Percentiles rank a stretch among this genome's conserved stretches.
Conservation (phyloP, 768 basidiomycete species). For the Suillus ampliporus region DNA sequence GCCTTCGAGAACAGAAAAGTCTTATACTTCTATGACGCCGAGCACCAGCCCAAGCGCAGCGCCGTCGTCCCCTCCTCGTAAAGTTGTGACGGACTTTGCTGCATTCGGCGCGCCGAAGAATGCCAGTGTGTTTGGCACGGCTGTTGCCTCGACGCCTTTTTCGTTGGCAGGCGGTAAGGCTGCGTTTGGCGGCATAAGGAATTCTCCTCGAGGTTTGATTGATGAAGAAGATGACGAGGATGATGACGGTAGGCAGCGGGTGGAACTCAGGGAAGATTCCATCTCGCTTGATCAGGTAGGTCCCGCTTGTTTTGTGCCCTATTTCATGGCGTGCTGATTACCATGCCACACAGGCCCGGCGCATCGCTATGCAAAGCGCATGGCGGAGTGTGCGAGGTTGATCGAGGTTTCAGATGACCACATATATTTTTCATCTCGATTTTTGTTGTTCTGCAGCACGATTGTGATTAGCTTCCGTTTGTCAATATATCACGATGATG, state of each 20-base stretch:
- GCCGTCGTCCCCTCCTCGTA: conserved; percentile 75
- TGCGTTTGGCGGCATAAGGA: conserved; percentile 81
- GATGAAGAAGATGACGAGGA: conserved; percentile 82
- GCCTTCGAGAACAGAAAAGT: conserved; percentile 48
- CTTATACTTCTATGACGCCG: conserved; percentile 34
- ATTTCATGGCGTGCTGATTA: conserved; percentile 14
- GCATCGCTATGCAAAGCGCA: conserved; percentile 89
- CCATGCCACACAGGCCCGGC: conserved; percentile 59
- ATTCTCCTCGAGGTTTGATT: conserved; percentile 39
- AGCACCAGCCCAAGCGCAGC: conserved; percentile 31
- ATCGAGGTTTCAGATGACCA: conserved; percentile 54
- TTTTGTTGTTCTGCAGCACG: background rate
- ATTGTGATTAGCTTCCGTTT: background rate
- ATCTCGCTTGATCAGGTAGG: conserved; percentile 93
- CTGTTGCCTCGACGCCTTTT: conserved; percentile 81
- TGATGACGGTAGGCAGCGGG: conserved; percentile 66
- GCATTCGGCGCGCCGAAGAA: conserved; percentile 79
- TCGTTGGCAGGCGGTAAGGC: conserved; percentile 80
- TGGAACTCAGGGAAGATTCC: conserved; percentile 80
- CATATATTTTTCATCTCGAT: background rate
- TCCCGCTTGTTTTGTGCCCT: conserved; percentile 13
- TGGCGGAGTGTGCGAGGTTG: conserved; percentile 75
- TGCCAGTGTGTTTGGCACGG: conserved; percentile 83
- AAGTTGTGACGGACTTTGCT: conserved; percentile 88
- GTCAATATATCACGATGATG: conserved; percentile 6